Evolutionary conservation across 2,329 filamentous ascomycete species (phyloP), one percentile per base, ranked within the genome.

Genomic region (Malbranchea zuffiana): DNA sequence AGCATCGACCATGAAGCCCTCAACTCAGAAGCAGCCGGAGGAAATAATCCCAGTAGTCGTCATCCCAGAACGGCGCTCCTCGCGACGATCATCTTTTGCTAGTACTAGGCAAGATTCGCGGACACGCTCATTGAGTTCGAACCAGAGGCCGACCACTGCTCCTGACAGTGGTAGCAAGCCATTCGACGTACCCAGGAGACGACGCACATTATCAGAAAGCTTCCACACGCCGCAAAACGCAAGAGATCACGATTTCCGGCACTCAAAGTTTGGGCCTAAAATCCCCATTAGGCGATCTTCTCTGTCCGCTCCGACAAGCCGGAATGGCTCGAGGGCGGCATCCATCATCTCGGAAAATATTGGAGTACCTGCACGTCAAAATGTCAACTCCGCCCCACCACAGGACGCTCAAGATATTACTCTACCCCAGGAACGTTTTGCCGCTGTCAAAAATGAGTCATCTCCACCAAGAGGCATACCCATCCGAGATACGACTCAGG

Each of bases 11-110:
- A 31, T 19, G 6, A 19, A 26, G 16, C 30, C 20, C 21, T 25
- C 37, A 21, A 42, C 35, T 16, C 46, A 49, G 26, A 53, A 51
- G 11, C 46, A 47, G 10, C 50, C 52, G 16, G 49, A 56, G 10
- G 65, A 68, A 37, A 50, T 62, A 6, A 65, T 66, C 32, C 61
- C 61, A 6, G 65, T 68, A 23, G 60, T 67, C 17, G 63, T 68
- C 13, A 63, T 68, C 37, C 66, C 66, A 1, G 55, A 68, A 43
- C 54, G 66, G 41, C 56, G 48, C 19, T 67, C 65, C 4, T 68
- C 65, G 13, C 48, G 68, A 12, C 56, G 52, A 27, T 59, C 56
- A 11, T 59, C 63, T 17, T 47, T 49, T 4, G 50, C 53, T 17
- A 57, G 50, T 34, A 66, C 56, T 32, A 49, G 57, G 36, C 49